A percentile compares a stretch with the other conserved stretches of the same genome.
Conservation (phyloP, 2,329 filamentous ascomycete genomes). For the Lecanicillium sp. region DNA sequence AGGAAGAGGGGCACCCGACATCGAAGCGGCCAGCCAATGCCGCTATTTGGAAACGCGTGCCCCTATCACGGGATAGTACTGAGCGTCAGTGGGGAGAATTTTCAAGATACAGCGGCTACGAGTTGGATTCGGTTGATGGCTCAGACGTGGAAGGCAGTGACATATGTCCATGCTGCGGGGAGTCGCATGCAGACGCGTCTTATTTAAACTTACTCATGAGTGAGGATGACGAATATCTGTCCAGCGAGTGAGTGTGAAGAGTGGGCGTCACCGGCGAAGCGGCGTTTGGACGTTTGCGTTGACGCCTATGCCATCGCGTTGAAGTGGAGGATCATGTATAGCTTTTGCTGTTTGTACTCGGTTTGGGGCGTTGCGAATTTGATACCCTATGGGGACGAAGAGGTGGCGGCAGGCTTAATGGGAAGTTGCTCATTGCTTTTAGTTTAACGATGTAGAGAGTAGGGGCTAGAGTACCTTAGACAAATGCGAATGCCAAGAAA, state of each 20-base stretch:
- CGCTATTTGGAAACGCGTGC: conserved; percentile 45
- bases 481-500: too few relatives aligned
- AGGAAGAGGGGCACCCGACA: conserved; percentile 33
- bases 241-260: conserved; percentile 4
- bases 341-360: too few relatives aligned
- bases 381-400: too few relatives aligned
- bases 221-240: conserved; percentile 2
- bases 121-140: conserved; percentile 21
- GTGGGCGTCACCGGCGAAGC: too few relatives aligned
- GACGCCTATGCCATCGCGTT: too few relatives aligned
- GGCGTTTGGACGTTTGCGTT: too few relatives aligned
- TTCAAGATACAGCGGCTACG: conserved; percentile 29
- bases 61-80: conserved; percentile 28
- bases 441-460: too few relatives aligned
- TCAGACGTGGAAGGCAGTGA: conserved; percentile 25
- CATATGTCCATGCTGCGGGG: conserved; percentile 32
- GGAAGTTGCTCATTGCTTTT: too few relatives aligned
- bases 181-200: conserved; percentile 27
- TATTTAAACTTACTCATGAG: conserved; percentile 20
- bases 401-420: too few relatives aligned
- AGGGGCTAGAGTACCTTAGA: too few relatives aligned
- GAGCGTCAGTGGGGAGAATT: conserved; percentile 43
- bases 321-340: too few relatives aligned
- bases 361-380: too few relatives aligned
- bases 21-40: conserved; percentile 33